phyloP scores from a whole-genome alignment of 352 stramenopile species.

The Phytopythium oedochilum region DNA sequence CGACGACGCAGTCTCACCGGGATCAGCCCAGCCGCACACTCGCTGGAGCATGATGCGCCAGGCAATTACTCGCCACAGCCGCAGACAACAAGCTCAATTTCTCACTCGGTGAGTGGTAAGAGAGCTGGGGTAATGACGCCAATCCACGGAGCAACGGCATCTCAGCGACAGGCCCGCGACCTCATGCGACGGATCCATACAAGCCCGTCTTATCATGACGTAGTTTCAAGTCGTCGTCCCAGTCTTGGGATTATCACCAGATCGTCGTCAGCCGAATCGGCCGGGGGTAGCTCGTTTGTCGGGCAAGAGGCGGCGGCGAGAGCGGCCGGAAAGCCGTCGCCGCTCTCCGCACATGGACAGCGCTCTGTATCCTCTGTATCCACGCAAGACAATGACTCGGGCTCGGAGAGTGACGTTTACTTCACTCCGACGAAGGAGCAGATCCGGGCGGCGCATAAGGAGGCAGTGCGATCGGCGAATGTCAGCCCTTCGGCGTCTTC shows the following conservation, averaged over 20 bases:
- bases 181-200: neutral
- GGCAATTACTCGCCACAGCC: neutral
- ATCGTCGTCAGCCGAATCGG: neutral
- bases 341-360: neutral
- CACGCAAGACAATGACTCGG: slow-evolving; percentile 24
- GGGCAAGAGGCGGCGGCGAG: neutral
- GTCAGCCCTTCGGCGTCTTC: neutral
- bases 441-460: neutral
- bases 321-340: neutral
- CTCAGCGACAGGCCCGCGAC: neutral
- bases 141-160: slow-evolving; percentile 4
- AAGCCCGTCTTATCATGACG: neutral
- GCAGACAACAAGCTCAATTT: neutral
- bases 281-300: neutral
- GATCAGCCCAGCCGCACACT: neutral
- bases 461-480: neutral
- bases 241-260: neutral
- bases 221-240: neutral
- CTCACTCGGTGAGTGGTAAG: neutral
- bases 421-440: slow-evolving; percentile 13
- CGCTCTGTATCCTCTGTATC: slow-evolving; percentile 16
- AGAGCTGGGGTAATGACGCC: neutral
- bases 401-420: slow-evolving; percentile 13
- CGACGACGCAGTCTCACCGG: neutral
- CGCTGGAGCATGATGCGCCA: neutral